Evolutionary conservation across 2,329 filamentous ascomycete species (phyloP).

Genomic region (Curvularia spicifera): DNA sequence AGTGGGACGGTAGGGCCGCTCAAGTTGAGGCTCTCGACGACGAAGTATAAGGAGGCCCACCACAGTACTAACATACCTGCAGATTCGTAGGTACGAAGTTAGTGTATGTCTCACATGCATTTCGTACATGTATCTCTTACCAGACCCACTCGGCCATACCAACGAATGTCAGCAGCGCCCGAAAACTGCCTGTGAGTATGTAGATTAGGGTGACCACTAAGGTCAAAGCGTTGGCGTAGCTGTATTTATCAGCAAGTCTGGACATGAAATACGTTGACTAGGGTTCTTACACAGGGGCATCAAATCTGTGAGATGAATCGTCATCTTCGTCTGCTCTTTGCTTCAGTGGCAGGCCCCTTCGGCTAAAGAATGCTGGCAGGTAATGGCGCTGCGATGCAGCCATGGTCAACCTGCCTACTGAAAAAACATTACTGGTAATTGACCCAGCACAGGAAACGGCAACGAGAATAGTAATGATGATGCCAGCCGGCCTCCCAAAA

Average conservation of each 20-base stretch:
- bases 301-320: slow-evolving; percentile 22
- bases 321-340: slow-evolving; percentile 9
- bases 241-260: slow-evolving; percentile 24
- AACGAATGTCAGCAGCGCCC: slow-evolving; percentile 63
- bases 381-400: slow-evolving; percentile 55
- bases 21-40: slow-evolving; percentile 61
- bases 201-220: slow-evolving; percentile 58
- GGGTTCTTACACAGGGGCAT: slow-evolving; percentile 43
- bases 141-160: slow-evolving; percentile 59
- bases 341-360: slow-evolving; percentile 35
- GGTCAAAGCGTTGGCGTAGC: slow-evolving; percentile 39
- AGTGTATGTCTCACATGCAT: too few relatives aligned
- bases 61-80: slow-evolving; percentile 63
- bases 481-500: slow-evolving; percentile 61
- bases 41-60: slow-evolving; percentile 64
- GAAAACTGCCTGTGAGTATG: slow-evolving; percentile 66
- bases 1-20: slow-evolving; percentile 63
- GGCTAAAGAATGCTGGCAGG: slow-evolving; percentile 43
- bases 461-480: slow-evolving; percentile 62
- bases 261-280: background rate
- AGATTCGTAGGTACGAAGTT: too few relatives aligned
- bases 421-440: slow-evolving; percentile 67
- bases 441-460: slow-evolving; percentile 68
- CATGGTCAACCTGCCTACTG: slow-evolving; percentile 66
- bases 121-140: too few relatives aligned